Evolutionary conservation across 768 basidiomycete genomes (phyloP).

Genomic region (Gloeostereum incarnatum): DNA sequence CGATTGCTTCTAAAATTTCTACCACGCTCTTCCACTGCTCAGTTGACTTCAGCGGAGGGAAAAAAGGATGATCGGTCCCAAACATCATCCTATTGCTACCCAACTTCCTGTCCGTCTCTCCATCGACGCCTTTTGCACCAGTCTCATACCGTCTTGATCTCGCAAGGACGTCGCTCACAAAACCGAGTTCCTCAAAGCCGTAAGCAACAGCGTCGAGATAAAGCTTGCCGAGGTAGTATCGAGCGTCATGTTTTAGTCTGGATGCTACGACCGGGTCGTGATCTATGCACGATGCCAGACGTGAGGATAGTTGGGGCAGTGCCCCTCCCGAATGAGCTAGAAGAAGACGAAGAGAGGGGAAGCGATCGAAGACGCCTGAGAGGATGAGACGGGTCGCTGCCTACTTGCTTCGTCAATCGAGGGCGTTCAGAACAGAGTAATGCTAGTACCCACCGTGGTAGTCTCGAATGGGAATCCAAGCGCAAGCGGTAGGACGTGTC

Average conservation of each 20-base stretch:
- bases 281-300: conserved; percentile 75
- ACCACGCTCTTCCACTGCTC: conserved; percentile 82
- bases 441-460: conserved; percentile 52
- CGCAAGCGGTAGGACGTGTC: conserved; percentile 81
- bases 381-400: conserved; percentile 77
- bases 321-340: conserved; percentile 87
- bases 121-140: conserved; percentile 17
- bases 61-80: conserved; percentile 88
- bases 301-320: conserved; percentile 75
- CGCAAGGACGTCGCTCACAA: conserved; percentile 62
- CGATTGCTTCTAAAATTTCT: conserved; percentile 78
- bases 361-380: conserved; percentile 71
- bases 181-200: conserved; percentile 76
- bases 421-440: neutral
- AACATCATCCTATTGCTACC: conserved; percentile 64
- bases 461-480: conserved; percentile 90
- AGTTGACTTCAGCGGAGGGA: conserved; percentile 62
- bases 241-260: conserved; percentile 70
- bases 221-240: conserved; percentile 73
- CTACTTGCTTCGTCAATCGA: conserved; percentile 28
- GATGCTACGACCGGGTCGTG: conserved; percentile 78
- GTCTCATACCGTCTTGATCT: conserved; percentile 43
- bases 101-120: conserved; percentile 23
- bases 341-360: conserved; percentile 65
- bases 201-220: conserved; percentile 88